These are phyloP conservation scores for Solanum pinnatisectum DNA, from an alignment of 257 asterid species.

Conservation along the genomic window DNA sequence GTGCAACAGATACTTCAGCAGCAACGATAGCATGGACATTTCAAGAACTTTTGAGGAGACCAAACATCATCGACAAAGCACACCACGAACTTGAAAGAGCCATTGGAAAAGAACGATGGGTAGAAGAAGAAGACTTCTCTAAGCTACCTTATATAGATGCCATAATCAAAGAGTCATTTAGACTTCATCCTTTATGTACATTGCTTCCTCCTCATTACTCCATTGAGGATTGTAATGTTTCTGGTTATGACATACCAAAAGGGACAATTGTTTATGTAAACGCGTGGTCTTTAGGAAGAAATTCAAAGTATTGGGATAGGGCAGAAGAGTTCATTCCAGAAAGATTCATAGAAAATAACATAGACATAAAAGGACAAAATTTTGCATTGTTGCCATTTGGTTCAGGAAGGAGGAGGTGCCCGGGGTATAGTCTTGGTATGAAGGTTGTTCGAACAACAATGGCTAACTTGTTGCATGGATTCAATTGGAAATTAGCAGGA, in stretches of 20 bases:
- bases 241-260: not conserved
- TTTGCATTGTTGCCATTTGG: not conserved
- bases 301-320: not conserved
- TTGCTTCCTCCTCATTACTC: not conserved
- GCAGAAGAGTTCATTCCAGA: not conserved
- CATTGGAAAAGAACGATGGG: not conserved
- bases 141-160: not conserved
- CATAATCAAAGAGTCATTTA: not conserved
- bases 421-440: not conserved
- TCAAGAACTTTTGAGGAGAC: conserved; percentile 16
- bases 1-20: conserved; percentile 21
- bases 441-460: not conserved
- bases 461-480: not conserved
- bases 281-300: not conserved
- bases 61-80: not conserved
- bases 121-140: not conserved
- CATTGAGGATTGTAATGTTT: not conserved
- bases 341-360: not conserved
- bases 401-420: not conserved
- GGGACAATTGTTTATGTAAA: not conserved
- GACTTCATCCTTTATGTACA: not conserved
- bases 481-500: not conserved
- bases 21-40: conserved; percentile 23
- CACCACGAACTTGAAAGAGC: not conserved
- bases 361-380: not conserved